Conservation (phyloP, 2,329 filamentous ascomycete genomes). For the Clonostachys chloroleuca region DNA sequence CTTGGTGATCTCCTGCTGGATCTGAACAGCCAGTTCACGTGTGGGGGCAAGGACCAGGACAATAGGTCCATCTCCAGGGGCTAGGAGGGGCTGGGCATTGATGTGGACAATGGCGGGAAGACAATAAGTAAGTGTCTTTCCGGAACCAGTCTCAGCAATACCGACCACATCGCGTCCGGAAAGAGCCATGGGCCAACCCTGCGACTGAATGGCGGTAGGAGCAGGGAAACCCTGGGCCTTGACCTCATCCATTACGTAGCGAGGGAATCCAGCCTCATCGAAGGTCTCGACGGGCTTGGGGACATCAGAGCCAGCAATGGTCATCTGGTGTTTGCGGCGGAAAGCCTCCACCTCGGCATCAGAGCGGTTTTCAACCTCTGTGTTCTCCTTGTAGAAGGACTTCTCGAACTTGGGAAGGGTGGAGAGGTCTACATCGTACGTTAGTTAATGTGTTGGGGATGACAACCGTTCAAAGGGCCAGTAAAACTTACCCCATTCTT, state of each 20-base stretch:
- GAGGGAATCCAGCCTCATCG: constrained; percentile 94
- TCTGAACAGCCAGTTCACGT: constrained; percentile 96
- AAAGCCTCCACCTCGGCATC: constrained; percentile 81
- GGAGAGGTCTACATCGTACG: constrained; percentile 55
- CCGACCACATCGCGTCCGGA: constrained; percentile 97
- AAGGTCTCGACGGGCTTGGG: constrained; percentile 96
- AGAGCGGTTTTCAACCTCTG: constrained; percentile 70
- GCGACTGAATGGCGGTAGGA: constrained; percentile 94
- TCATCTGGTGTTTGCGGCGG: constrained; percentile 79
- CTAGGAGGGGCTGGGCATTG: constrained; percentile 95
- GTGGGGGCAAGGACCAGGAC: constrained; percentile 94
- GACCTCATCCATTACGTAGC: constrained; percentile 97
- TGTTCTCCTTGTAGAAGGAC: constrained; percentile 97
- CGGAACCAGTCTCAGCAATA: constrained; percentile 98
- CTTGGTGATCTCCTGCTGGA: constrained; percentile 97
- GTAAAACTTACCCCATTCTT: constrained; percentile 72
- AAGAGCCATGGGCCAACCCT: constrained; percentile 98
- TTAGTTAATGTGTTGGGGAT: constrained; percentile 16
- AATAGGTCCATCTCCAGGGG: constrained; percentile 92
- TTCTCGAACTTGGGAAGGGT: constrained; percentile 96
- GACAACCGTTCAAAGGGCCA: neutral
- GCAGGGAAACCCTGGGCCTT: constrained; percentile 95
- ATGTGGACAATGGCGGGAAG: constrained; percentile 98
- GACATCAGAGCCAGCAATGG: constrained; percentile 73
- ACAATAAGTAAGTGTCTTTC: constrained; percentile 98